Conservation (phyloP, 805 yeast genomes). For the Sugiyamaella smithiae region DNA sequence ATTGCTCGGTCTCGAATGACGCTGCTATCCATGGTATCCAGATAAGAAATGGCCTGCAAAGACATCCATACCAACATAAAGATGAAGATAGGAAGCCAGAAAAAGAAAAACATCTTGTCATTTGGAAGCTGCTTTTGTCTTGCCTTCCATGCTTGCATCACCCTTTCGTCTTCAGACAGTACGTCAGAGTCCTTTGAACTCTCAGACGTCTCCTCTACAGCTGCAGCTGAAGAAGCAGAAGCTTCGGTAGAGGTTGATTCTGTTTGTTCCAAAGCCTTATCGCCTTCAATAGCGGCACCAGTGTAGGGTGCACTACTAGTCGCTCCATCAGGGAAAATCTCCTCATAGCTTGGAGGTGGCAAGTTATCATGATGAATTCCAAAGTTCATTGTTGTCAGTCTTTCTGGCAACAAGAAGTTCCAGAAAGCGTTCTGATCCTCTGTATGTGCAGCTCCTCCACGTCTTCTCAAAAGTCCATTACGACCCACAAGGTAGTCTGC, state of each 20-base stretch:
- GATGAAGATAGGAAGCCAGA: constrained; percentile 82
- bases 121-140: constrained; percentile 50
- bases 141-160: constrained; percentile 35
- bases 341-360: constrained; percentile 29
- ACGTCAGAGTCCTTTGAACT: constrained; percentile 8
- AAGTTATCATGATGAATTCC: background rate
- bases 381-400: constrained; percentile 5
- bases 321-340: constrained; percentile 25
- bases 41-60: constrained; percentile 17
- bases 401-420: constrained; percentile 17
- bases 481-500: constrained; percentile 13
- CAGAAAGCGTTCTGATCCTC: constrained; percentile 14
- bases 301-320: constrained; percentile 19
- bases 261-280: background rate
- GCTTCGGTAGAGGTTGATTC: background rate
- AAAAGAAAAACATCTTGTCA: constrained; percentile 81
- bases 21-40: constrained; percentile 17
- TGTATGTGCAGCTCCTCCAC: background rate
- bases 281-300: constrained; percentile 22
- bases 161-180: constrained; percentile 21
- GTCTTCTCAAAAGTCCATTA: constrained; percentile 9
- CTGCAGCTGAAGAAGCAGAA: background rate
- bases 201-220: background rate
- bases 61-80: constrained; percentile 35
- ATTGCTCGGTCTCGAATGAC: constrained; percentile 11